Base-by-base conservation (phyloP, 2,329 filamentous ascomycete genomes). In the Fusarium udum region DNA sequence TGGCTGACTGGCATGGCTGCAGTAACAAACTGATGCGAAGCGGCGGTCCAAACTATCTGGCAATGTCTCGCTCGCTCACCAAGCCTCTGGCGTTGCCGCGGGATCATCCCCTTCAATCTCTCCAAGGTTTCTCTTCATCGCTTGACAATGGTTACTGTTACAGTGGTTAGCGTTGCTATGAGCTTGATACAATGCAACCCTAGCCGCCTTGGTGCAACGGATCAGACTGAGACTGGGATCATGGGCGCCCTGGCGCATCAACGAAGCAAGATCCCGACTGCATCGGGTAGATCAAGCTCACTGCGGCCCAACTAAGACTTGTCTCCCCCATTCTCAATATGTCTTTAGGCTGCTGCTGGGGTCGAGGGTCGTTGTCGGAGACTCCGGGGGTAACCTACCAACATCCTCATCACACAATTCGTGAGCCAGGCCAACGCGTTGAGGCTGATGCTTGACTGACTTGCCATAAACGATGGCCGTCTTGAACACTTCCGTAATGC, bases 381-480 rank as follows among this genome's bases (percentile, higher is more conserved):
- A 45, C 48, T 53, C 49, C 46, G 57, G 64, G 65, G 36, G 61
- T 40, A 58, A 87, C 92, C 85, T 88, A 95, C 94, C 94, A 84
- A 99, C 97, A 85, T 99, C 96, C 85, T 99, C 96, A 82, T 99
- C 96, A 65, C 91, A 94, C 79, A 99, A 87, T 86, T 97, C 94
- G 82, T 99, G 96, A 60, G 89, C 86, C 74, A 99, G 88, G 56
- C 96, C 96, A 72, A 98, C 96, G 79, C 95, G 91, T 85, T 99
- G 96, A 74, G 96, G 96, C 85, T 98, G 96, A 85, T 99, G 96
- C 88, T 98, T 98, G 77, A 98, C 95, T 63, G 95, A 98, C 82
- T 95, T 96, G 77, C 96, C 96, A 83, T 98, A 99, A 46, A 99
- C 96, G 80, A 99, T 92, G 61, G 96, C 96, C 70, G 92, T 90